phyloP scores from a whole-genome alignment of 148 eudicot species.

The Cornus controversa region DNA sequence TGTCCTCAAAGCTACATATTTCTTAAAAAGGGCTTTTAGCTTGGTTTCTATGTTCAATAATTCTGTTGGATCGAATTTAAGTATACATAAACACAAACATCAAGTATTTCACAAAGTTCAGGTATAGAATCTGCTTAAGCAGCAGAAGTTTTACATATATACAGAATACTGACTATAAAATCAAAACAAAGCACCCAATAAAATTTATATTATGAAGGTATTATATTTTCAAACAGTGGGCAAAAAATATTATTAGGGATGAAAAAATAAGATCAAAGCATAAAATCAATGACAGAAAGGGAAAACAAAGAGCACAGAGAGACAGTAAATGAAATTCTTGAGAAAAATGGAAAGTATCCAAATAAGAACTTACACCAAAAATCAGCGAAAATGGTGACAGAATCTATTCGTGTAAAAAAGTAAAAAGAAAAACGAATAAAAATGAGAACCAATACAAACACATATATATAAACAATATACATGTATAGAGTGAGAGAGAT shows the following conservation, averaged over 20 bases:
- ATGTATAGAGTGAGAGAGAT: neutral
- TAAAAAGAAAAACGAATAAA: neutral
- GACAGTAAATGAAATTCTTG: neutral
- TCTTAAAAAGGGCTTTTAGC: neutral
- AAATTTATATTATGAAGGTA: neutral
- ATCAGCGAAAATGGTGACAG: neutral
- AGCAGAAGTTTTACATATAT: neutral
- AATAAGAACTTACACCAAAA: neutral
- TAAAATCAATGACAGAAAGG: neutral
- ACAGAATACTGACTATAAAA: neutral
- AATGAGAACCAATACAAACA: too few relatives aligned
- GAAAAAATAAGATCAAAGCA: neutral
- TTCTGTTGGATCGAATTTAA: neutral
- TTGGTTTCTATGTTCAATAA: neutral
- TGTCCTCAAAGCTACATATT: conserved; percentile 2
- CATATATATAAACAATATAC: neutral
- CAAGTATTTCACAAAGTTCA: neutral
- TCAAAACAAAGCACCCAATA: neutral
- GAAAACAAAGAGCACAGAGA: neutral
- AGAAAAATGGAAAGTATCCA: conserved; percentile 10
- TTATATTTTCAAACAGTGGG: neutral
- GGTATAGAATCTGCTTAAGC: neutral
- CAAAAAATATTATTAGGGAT: neutral
- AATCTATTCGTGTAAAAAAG: neutral
- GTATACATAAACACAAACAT: neutral